Base-by-base conservation (phyloP, 768 basidiomycete species). In the Holtermanniella nyarrowii region DNA sequence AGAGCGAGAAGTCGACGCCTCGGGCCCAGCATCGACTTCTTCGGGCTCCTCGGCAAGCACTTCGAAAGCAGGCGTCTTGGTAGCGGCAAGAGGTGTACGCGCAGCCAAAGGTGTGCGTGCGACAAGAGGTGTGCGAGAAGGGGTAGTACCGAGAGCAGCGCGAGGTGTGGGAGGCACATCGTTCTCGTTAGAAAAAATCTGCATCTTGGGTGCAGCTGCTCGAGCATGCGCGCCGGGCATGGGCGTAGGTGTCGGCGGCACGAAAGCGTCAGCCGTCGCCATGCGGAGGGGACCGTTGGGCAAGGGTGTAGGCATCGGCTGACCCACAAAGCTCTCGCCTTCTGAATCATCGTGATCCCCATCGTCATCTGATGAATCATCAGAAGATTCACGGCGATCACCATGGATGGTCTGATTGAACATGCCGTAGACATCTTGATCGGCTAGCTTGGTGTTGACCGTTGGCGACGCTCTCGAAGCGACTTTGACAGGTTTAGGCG, bases 381-480 rank as follows among this genome's bases (percentile, higher is more conserved):
- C 65, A 31, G 56, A 54, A n/a, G 46, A 37, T 22, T 56, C 54
- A 47, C 60, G 58, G 5, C 54, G 42, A 27, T 61, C 69, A 23
- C 69, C 70, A 44, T 70, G 66, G 27, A 75, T 65, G 14, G 74
- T 74, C 46, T 72, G 70, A 68, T 95, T 93, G 68, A 90, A 97
- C 84, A 97, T 89, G 48, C 83, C 85, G 73, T 91, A 89, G 40
- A 97, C 88, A 64, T 96, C 89, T 12, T 81, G 85, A 26, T 95
- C 77, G 3, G 95, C 95, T 57, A 88, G 87, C 69, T 89, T 91
- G 24, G 95, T 99, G 68, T 95, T 95, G 61, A 97, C 88, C 0
- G 95, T 99, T 4, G 97, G 75, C 0, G 74, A 75, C 1, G 74
- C 72, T 3, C 63, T 57, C 5, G 57, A 43, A n/a, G 48, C 55